phyloP scores from a whole-genome alignment of 306 rosid genomes.

The Ormosia emarginata region DNA sequence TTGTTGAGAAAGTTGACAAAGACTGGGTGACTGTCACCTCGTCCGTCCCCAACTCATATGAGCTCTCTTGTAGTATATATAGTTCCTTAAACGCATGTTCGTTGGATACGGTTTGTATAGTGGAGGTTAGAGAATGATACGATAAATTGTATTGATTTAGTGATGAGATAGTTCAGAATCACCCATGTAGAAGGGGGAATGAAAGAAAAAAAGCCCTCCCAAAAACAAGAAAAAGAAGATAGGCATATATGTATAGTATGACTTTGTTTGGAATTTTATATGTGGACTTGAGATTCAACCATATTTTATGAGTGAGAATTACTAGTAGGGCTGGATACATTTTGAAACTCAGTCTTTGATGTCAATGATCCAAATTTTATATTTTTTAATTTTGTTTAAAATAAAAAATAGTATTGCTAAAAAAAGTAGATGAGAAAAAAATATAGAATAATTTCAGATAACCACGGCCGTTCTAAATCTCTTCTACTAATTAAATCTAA shows the following conservation, averaged over 20 bases:
- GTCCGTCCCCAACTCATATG: conserved; percentile 62
- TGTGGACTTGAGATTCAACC: not conserved
- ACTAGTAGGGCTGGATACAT: not conserved
- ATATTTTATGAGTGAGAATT: not conserved
- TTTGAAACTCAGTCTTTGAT: too few relatives aligned
- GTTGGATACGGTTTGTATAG: conserved; percentile 52
- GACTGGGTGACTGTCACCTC: conserved; percentile 78
- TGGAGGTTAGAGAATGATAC: conserved; percentile 51
- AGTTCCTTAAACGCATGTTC: conserved; percentile 60
- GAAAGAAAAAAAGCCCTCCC: not conserved
- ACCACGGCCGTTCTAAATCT: too few relatives aligned
- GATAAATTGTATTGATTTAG: not conserved
- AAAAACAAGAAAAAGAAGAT: not conserved
- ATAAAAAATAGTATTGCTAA: too few relatives aligned
- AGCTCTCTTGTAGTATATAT: conserved; percentile 60
- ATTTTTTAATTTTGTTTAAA: too few relatives aligned
- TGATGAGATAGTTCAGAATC: not conserved
- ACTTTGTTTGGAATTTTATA: not conserved
- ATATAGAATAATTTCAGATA: too few relatives aligned
- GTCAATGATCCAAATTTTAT: too few relatives aligned
- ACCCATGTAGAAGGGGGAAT: not conserved
- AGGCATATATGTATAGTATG: not conserved
- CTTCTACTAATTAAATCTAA: too few relatives aligned
- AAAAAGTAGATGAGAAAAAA: too few relatives aligned
- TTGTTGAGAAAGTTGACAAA: conserved; percentile 62